Percentiles rank a stretch among this genome's conserved stretches.
Conservation (phyloP, 2,329 filamentous ascomycete genomes). For the Penicillium sp. region DNA sequence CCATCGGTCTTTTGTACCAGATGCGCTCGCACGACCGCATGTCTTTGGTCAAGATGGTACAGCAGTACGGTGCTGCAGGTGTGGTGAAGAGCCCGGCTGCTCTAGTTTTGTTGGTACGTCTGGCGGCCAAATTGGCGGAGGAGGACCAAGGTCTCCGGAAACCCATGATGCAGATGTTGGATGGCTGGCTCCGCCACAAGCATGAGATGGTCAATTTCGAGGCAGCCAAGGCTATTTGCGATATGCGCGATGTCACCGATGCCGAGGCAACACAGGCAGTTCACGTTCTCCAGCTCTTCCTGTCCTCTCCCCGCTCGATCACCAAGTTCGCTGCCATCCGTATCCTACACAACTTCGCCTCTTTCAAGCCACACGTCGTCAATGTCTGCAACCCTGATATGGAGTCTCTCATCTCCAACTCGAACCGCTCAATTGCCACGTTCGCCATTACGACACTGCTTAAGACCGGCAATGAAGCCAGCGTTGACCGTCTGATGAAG, state of each 20-base stretch:
- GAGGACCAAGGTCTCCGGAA: constrained; percentile 85
- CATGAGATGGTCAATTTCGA: constrained; percentile 99
- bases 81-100: constrained; percentile 94
- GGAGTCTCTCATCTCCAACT: constrained; percentile 93
- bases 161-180: constrained; percentile 95
- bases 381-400: constrained; percentile 96
- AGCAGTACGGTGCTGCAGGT: constrained; percentile 89
- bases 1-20: constrained; percentile 94
- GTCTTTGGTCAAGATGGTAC: constrained; percentile 99
- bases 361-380: constrained; percentile 91
- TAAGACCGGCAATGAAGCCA: constrained; percentile 97
- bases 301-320: constrained; percentile 90
- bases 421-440: constrained; percentile 94
- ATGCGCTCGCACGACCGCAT: constrained; percentile 97
- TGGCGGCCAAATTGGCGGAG: constrained; percentile 90
- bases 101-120: constrained; percentile 83
- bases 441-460: constrained; percentile 97
- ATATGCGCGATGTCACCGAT: constrained; percentile 89
- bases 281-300: constrained; percentile 92
- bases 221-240: constrained; percentile 95
- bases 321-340: constrained; percentile 97
- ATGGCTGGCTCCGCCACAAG: constrained; percentile 96
- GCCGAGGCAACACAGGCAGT: constrained; percentile 88
- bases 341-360: constrained; percentile 93
- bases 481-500: constrained; percentile 96